phyloP scores from a whole-genome alignment of 345 rosid genomes.

The Populus tremula region DNA sequence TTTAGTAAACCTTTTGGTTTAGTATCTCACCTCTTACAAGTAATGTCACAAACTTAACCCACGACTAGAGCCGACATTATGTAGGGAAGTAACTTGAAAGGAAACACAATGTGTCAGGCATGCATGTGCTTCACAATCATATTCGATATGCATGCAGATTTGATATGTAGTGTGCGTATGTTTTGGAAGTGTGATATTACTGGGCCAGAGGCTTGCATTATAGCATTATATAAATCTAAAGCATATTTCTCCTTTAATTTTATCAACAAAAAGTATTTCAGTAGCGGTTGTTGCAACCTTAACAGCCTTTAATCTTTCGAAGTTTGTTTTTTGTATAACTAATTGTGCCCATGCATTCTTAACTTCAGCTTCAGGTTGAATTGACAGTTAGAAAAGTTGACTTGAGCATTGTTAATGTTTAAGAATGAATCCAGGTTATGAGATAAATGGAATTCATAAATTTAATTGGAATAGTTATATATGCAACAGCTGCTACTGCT shows the following conservation, averaged over 20 bases:
- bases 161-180: neutral
- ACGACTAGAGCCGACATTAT: no score
- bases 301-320: no score
- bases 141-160: neutral
- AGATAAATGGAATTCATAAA: neutral
- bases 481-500: neutral
- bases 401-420: no score
- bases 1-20: neutral
- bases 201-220: neutral
- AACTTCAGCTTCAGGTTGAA: conserved; percentile 1
- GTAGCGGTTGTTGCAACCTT: neutral
- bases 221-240: neutral
- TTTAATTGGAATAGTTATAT: neutral
- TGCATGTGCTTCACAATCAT: neutral
- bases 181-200: neutral
- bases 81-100: no score
- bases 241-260: neutral
- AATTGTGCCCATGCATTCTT: neutral
- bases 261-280: neutral
- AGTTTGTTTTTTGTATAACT: neutral
- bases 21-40: neutral
- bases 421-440: neutral
- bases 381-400: neutral
- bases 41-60: neutral
- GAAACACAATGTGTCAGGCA: neutral